Percentiles rank a stretch among this genome's conserved stretches.
These are phyloP conservation scores for Hericium rajendrae DNA, from an alignment of 768 basidiomycete species.

Conservation along the genomic window DNA sequence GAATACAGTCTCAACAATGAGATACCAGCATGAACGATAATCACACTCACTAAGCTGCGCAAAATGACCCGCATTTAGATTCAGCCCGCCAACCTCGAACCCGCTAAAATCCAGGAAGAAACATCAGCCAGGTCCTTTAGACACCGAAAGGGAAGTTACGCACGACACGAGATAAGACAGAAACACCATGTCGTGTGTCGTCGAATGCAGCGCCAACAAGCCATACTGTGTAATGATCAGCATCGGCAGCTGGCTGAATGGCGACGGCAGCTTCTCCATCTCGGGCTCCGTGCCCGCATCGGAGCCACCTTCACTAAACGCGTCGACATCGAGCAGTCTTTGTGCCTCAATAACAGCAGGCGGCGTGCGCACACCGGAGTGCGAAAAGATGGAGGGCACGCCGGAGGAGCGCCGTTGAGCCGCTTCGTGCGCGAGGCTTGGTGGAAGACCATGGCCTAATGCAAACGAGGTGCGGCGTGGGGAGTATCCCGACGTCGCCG, in stretches of 20 bases:
- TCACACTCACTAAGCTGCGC: conserved; percentile 70
- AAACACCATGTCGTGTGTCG: conserved; percentile 87
- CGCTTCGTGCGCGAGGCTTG: not conserved
- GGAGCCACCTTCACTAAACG: conserved; percentile 21
- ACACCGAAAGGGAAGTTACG: conserved; percentile 25
- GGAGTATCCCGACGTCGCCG: not conserved
- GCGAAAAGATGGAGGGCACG: conserved; percentile 73
- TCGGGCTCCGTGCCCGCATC: conserved; percentile 29
- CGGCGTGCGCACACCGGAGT: conserved; percentile 74
- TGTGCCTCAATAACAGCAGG: conserved; percentile 69
- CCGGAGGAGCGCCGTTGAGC: conserved; percentile 44
- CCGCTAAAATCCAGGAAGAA: conserved; percentile 35
- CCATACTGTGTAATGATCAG: conserved; percentile 88
- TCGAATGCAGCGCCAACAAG: conserved; percentile 77
- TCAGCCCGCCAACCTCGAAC: conserved; percentile 80
- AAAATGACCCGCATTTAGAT: conserved; percentile 85
- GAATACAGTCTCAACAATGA: conserved; percentile 7
- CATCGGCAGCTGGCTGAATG: conserved; percentile 69
- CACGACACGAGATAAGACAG: conserved; percentile 86
- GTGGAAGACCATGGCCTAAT: not conserved
- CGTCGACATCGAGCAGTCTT: conserved; percentile 38
- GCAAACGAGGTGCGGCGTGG: conserved; percentile 16
- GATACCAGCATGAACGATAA: not conserved
- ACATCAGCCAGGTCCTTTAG: not conserved
- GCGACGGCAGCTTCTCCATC: conserved; percentile 49